phyloP scores from a whole-genome alignment of 805 yeast genomes.

The Metschnikowia similis region DNA sequence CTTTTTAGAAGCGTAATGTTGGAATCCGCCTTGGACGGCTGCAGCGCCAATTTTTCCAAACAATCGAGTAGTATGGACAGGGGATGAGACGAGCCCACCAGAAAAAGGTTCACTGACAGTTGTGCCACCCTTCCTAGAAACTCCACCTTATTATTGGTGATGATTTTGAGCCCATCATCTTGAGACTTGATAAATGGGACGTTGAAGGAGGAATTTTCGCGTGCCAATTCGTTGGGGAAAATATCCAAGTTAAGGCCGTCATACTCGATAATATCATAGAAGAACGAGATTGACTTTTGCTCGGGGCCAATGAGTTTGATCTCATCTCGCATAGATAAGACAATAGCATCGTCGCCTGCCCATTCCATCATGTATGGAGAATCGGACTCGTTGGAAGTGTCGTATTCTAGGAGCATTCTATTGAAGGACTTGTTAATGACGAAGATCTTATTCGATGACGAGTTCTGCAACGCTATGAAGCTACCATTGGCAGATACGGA shows the following conservation, averaged over 20 bases:
- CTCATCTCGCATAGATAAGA: conserved; percentile 59
- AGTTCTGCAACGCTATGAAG: conserved; percentile 48
- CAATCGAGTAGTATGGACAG: conserved; percentile 82
- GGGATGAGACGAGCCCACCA: conserved; percentile 80
- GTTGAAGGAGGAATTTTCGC: conserved; percentile 23
- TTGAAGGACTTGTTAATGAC: conserved; percentile 48
- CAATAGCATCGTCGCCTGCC: conserved; percentile 85
- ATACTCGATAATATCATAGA: conserved; percentile 31
- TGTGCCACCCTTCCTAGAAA: conserved; percentile 61
- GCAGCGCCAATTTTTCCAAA: conserved; percentile 50
- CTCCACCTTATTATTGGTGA: conserved; percentile 56
- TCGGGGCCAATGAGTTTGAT: conserved; percentile 69
- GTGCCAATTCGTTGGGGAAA: conserved; percentile 10
- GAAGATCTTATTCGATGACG: conserved; percentile 37
- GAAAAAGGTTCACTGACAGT: conserved; percentile 58
- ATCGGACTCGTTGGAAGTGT: conserved; percentile 34
- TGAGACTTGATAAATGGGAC: conserved; percentile 48
- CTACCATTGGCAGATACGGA: conserved; percentile 51
- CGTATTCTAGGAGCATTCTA: conserved; percentile 41
- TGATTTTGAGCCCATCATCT: conserved; percentile 64
- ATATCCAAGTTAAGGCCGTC: conserved; percentile 30
- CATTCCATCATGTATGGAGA: conserved; percentile 55
- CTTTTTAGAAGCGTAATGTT: conserved; percentile 52
- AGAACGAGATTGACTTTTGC: conserved; percentile 53
- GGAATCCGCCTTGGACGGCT: conserved; percentile 79